Conservation (phyloP, 2,329 filamentous ascomycete genomes). For the Akanthomyces muscarius region DNA sequence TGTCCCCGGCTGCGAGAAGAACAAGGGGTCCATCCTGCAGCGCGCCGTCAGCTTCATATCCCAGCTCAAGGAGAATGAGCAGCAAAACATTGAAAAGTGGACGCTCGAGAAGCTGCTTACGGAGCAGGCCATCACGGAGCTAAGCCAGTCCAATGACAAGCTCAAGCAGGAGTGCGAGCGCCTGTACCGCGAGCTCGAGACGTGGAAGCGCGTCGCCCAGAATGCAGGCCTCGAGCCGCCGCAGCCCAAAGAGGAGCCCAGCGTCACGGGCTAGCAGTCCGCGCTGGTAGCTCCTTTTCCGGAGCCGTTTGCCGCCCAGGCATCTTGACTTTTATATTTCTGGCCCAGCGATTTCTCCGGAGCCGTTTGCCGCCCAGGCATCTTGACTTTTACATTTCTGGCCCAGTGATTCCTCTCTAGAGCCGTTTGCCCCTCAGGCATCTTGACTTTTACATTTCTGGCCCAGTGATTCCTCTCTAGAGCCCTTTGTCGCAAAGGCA, state of each 20-base stretch:
- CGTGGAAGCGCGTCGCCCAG: conserved; percentile 69
- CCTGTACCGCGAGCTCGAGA: conserved; percentile 72
- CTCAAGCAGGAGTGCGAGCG: conserved; percentile 76
- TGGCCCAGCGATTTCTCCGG: neutral
- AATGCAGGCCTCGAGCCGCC: conserved; percentile 51
- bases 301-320: neutral
- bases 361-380: no score
- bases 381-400: neutral
- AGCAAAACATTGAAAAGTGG: conserved; percentile 92
- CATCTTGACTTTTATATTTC: neutral
- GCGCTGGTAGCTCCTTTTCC: neutral
- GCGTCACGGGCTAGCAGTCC: conserved; percentile 17
- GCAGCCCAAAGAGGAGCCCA: conserved; percentile 36
- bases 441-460: neutral
- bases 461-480: neutral
- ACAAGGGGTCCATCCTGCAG: conserved; percentile 94
- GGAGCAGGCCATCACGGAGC: conserved; percentile 83
- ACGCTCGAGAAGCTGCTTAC: conserved; percentile 85
- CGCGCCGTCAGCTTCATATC: conserved; percentile 92
- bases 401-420: neutral
- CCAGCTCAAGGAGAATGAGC: conserved; percentile 90
- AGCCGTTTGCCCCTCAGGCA: no score
- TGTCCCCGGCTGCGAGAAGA: conserved; percentile 96
- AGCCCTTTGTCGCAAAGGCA: no score
- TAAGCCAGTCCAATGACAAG: conserved; percentile 83